Evolutionary conservation across 441 rosid genomes (phyloP).

Genomic region (Corymbia citriodora): DNA sequence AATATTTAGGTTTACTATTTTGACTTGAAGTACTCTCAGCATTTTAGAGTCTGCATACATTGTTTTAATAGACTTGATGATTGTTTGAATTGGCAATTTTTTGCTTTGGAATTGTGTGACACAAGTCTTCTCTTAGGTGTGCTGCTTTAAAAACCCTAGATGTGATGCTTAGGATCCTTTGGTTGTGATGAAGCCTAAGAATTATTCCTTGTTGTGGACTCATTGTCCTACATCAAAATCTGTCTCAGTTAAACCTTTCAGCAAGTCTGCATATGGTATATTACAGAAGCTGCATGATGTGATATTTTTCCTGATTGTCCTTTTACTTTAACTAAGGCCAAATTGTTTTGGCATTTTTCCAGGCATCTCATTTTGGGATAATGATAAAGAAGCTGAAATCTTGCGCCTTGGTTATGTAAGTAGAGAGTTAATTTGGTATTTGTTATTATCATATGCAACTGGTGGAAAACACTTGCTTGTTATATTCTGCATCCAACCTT

Average conservation of each 20-base stretch:
- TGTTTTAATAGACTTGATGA: neutral
- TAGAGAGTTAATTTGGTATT: slow-evolving; percentile 1
- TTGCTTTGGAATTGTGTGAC: neutral
- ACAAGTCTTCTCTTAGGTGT: neutral
- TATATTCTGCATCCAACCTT: neutral
- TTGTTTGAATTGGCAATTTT: neutral
- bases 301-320: neutral
- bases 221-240: neutral
- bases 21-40: neutral
- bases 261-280: neutral
- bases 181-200: neutral
- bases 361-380: slow-evolving; percentile 60
- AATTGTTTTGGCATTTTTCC: slow-evolving; percentile 17
- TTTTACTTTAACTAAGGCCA: neutral
- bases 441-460: neutral
- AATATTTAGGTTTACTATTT: neutral
- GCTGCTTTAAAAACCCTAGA: neutral
- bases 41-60: neutral
- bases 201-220: neutral
- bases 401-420: slow-evolving; percentile 89
- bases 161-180: neutral
- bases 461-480: neutral
- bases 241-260: neutral
- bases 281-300: neutral
- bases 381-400: slow-evolving; percentile 75